Evolutionary conservation across 1,284 basidiomycete species (phyloP).

Genomic region (Exobasidium cylindrosporum): DNA sequence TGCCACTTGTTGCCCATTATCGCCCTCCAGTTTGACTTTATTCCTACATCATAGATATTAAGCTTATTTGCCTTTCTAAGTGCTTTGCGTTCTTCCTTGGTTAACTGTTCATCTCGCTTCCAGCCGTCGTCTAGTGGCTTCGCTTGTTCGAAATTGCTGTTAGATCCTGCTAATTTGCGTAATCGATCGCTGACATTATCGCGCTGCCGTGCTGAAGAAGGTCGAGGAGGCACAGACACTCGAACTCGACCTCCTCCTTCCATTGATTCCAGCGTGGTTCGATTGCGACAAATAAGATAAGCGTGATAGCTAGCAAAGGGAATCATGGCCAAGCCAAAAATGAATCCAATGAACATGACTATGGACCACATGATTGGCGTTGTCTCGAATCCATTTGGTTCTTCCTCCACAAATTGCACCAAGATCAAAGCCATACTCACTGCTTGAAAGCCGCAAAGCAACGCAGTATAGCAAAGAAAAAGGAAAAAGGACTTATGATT

Average conservation of each 20-base stretch:
- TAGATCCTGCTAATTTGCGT: conserved; percentile 1
- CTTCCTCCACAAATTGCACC: conserved; percentile 25
- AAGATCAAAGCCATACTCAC: conserved; percentile 40
- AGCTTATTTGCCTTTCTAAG: conserved; percentile 38
- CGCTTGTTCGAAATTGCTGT: background rate
- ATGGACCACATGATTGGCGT: conserved; percentile 54
- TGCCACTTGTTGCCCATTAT: conserved; percentile 36
- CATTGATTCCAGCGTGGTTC: conserved; percentile 56
- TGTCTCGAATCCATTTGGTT: conserved; percentile 37
- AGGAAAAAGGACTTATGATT: conserved; percentile 52
- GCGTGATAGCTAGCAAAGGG: conserved; percentile 49
- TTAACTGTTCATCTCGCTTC: conserved; percentile 37
- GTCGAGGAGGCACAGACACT: conserved; percentile 12
- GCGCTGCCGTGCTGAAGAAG: background rate
- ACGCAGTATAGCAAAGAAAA: conserved; percentile 46
- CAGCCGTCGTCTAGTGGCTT: conserved; percentile 13
- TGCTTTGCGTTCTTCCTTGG: conserved; percentile 30
- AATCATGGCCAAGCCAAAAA: conserved; percentile 40
- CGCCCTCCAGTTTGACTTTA: conserved; percentile 30
- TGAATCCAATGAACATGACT: conserved; percentile 45
- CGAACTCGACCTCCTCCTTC: conserved; percentile 46
- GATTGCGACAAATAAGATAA: conserved; percentile 52
- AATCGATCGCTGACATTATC: conserved; percentile 14
- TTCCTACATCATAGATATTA: conserved; percentile 48
- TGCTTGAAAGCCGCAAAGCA: conserved; percentile 39